A percentile compares a stretch with the other conserved stretches of the same genome.
phyloP scores from a whole-genome alignment of 805 yeast species.

The Kodamaea lidongshanica region DNA sequence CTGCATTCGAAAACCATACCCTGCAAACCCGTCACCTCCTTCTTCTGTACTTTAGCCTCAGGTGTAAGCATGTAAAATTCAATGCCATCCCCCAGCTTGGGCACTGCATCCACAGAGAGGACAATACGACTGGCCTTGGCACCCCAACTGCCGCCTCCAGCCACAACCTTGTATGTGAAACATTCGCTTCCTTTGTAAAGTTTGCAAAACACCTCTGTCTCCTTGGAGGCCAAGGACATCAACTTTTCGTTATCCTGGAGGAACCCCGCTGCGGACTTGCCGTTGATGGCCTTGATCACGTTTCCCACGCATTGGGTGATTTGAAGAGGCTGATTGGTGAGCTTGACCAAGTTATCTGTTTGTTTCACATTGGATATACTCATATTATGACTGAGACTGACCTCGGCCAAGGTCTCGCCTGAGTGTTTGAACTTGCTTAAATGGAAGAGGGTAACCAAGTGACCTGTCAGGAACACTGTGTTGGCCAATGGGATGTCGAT shows the following conservation, averaged over 20 bases:
- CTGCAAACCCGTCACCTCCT: slow-evolving; percentile 1
- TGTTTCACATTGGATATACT: slow-evolving; percentile 5
- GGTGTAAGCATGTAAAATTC: slow-evolving; percentile 44
- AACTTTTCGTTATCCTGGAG: slow-evolving; percentile 42
- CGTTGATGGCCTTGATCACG: slow-evolving; percentile 51
- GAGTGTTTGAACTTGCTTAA: slow-evolving; percentile 18
- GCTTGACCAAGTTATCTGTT: slow-evolving; percentile 18
- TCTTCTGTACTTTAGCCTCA: slow-evolving; percentile 16
- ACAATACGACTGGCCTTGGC: slow-evolving; percentile 62
- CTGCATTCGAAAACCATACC: slow-evolving; percentile 24
- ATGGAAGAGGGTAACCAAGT: slow-evolving; percentile 31
- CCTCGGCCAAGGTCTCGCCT: slow-evolving; percentile 26
- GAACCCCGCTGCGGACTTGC: slow-evolving; percentile 50
- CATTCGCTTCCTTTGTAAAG: slow-evolving; percentile 14
- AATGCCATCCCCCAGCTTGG: slow-evolving; percentile 40
- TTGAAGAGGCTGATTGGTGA: slow-evolving; percentile 31
- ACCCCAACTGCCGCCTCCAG: slow-evolving; percentile 79
- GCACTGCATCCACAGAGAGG: slow-evolving; percentile 50
- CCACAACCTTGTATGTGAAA: slow-evolving; percentile 47
- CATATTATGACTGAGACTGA: slow-evolving; percentile 19
- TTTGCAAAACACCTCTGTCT: slow-evolving; percentile 37
- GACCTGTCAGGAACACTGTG: slow-evolving; percentile 32
- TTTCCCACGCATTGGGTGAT: slow-evolving; percentile 52
- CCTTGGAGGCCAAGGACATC: slow-evolving; percentile 36
- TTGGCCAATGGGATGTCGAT: slow-evolving; percentile 31